These are phyloP conservation scores for Colletotrichum lini DNA, from an alignment of 2,329 filamentous ascomycete species.

Conservation along the genomic window DNA sequence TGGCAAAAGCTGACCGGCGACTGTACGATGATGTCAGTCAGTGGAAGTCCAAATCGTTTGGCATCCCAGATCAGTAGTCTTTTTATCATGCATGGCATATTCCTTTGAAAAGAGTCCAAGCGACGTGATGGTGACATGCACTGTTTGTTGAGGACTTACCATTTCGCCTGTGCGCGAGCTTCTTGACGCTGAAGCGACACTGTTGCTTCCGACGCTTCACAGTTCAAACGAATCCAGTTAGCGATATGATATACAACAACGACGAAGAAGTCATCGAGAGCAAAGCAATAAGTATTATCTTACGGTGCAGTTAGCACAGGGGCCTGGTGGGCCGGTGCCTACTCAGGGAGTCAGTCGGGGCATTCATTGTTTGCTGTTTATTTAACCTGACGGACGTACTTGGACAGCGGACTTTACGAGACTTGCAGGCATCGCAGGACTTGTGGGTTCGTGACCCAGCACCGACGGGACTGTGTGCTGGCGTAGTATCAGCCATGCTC, in stretches of 20 bases:
- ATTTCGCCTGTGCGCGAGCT: conserved; percentile 45
- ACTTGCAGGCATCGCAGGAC: conserved; percentile 57
- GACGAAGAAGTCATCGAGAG: neutral
- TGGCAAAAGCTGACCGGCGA: conserved; percentile 37
- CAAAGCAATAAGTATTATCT: conserved; percentile 1
- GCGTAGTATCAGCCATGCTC: conserved; percentile 25
- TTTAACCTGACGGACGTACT: conserved; percentile 46
- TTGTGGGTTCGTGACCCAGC: conserved; percentile 44
- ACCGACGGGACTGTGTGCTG: conserved; percentile 1
- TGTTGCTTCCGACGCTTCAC: conserved; percentile 23
- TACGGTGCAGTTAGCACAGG: conserved; percentile 50
- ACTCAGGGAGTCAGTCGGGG: neutral
- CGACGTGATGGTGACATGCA: no score
- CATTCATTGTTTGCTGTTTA: neutral
- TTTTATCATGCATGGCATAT: neutral
- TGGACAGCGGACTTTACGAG: conserved; percentile 57
- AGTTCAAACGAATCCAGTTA: conserved; percentile 36
- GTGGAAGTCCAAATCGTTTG: neutral
- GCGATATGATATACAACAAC: neutral
- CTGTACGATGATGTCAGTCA: conserved; percentile 14
- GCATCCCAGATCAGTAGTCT: neutral
- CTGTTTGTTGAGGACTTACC: conserved; percentile 36
- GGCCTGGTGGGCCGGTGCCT: conserved; percentile 44
- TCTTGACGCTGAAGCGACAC: conserved; percentile 48
- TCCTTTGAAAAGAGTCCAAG: neutral